These are phyloP conservation scores for Sporothrix luriei DNA, from an alignment of 2,329 filamentous ascomycete species.

Conservation along the genomic window DNA sequence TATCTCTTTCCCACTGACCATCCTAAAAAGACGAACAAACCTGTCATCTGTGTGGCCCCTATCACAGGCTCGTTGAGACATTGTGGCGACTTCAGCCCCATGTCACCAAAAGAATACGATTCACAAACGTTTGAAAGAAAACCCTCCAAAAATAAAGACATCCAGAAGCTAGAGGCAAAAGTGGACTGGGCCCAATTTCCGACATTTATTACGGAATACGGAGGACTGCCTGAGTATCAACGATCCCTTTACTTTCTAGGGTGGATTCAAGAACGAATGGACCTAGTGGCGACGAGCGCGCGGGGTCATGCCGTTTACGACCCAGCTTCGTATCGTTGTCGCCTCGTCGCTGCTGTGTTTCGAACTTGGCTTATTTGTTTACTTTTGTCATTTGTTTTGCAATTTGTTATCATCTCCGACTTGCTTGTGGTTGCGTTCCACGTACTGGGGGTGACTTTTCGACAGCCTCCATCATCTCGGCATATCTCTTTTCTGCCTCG, in stretches of 20 bases:
- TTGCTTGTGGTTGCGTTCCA: neutral
- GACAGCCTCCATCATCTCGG: slow-evolving; percentile 9
- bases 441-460: neutral
- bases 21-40: neutral
- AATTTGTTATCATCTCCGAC: neutral
- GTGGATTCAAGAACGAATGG: neutral
- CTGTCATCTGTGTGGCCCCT: neutral
- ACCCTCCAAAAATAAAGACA: neutral
- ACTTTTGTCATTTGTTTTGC: neutral
- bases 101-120: slow-evolving; percentile 2
- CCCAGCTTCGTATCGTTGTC: neutral
- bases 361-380: neutral
- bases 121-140: neutral
- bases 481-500: neutral
- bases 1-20: slow-evolving; percentile 4
- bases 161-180: neutral
- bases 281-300: neutral
- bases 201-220: slow-evolving; percentile 18
- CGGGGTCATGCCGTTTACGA: slow-evolving; percentile 22
- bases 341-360: too few species aligned
- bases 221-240: neutral
- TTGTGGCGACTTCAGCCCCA: slow-evolving; percentile 10
- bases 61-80: neutral
- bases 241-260: slow-evolving; percentile 1
- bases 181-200: slow-evolving; percentile 8